Conservation (phyloP, 768 basidiomycete genomes). For the Collybia nuda region DNA sequence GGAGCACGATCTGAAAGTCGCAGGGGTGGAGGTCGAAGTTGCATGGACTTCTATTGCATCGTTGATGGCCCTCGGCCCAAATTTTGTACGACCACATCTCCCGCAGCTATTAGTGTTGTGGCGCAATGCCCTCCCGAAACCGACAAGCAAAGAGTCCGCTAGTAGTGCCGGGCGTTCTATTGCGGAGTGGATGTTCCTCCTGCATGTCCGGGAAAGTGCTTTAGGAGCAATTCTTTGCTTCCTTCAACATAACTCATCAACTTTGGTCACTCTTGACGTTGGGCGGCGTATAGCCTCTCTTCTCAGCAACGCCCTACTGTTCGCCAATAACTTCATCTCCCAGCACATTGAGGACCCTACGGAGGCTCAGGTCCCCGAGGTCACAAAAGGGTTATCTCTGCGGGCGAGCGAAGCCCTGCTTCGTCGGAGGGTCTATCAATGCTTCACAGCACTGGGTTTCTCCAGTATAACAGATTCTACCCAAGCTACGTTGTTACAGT, state of each 20-base stretch:
- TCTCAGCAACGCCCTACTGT: slow-evolving; percentile 86
- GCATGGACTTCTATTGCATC: slow-evolving; percentile 93
- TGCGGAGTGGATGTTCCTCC: slow-evolving; percentile 87
- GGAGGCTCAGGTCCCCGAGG: slow-evolving; percentile 35
- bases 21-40: slow-evolving; percentile 84
- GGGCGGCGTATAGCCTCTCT: slow-evolving; percentile 85
- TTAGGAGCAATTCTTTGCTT: slow-evolving; percentile 88
- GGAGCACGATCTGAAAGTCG: slow-evolving; percentile 85
- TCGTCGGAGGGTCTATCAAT: slow-evolving; percentile 84
- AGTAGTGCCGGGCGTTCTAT: slow-evolving; percentile 59
- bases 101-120: slow-evolving; percentile 94
- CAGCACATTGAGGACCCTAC: slow-evolving; percentile 66
- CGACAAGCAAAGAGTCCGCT: slow-evolving; percentile 81
- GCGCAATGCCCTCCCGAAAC: slow-evolving; percentile 96
- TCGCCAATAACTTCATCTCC: slow-evolving; percentile 80
- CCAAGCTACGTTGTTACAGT: slow-evolving; percentile 80
- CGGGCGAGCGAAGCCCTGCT: slow-evolving; percentile 82
- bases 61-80: slow-evolving; percentile 88
- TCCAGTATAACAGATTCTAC: slow-evolving; percentile 78
- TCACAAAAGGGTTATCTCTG: slow-evolving; percentile 51
- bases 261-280: slow-evolving; percentile 87
- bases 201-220: slow-evolving; percentile 89
- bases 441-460: slow-evolving; percentile 81
- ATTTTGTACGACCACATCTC: slow-evolving; percentile 91
- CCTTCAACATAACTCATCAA: slow-evolving; percentile 71